A percentile compares a stretch with the other conserved stretches of the same genome.
Conservation (phyloP, 441 rosid genomes). For the Euphorbia corollata region DNA sequence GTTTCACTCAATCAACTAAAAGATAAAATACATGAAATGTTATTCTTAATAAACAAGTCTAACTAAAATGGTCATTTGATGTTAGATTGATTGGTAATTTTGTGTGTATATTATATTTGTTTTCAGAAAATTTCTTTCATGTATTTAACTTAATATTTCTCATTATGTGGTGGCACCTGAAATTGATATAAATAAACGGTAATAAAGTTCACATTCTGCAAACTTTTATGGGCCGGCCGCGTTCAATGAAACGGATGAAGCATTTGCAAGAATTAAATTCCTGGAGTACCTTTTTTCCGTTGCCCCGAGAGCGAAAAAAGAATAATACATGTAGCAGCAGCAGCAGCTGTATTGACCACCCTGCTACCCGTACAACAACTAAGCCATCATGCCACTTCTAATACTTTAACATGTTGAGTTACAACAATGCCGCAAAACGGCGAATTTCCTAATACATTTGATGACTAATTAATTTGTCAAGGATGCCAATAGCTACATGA, state of each 20-base stretch:
- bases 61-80: too few species aligned
- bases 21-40: too few species aligned
- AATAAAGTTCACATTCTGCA: too few species aligned
- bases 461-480: conserved; percentile 24
- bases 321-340: conserved; percentile 15
- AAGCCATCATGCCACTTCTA: conserved; percentile 19
- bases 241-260: neutral
- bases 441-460: conserved; percentile 25
- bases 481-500: conserved; percentile 83
- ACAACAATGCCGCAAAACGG: conserved; percentile 16
- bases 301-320: neutral
- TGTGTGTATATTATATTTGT: too few species aligned
- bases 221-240: too few species aligned
- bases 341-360: conserved; percentile 1
- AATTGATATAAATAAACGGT: too few species aligned
- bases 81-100: too few species aligned
- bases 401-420: conserved; percentile 27
- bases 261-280: neutral
- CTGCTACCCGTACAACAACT: conserved; percentile 11
- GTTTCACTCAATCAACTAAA: too few species aligned
- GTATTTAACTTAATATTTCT: too few species aligned
- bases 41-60: too few species aligned
- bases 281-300: neutral
- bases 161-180: too few species aligned
- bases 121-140: too few species aligned